phyloP scores from a whole-genome alignment of 1,139 yeast genomes.

The Protomyces arabidopsidicola region DNA sequence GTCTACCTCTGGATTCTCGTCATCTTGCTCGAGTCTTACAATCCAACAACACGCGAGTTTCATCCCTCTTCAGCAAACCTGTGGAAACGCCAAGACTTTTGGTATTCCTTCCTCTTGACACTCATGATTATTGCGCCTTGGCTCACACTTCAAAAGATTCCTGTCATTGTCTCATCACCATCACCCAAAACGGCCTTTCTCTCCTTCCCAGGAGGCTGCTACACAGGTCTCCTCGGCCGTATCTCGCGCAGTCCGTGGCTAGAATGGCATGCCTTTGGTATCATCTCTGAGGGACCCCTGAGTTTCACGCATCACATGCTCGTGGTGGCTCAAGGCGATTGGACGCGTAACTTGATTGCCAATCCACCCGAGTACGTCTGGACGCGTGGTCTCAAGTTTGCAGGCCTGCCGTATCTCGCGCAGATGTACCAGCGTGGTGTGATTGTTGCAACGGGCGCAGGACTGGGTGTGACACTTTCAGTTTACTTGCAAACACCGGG shows the following conservation, averaged over 20 bases:
- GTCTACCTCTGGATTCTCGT: constrained; percentile 22
- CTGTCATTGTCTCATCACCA: constrained; percentile 14
- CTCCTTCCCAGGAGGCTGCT: constrained; percentile 23
- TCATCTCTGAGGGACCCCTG: constrained; percentile 22
- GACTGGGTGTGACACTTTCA: constrained; percentile 23
- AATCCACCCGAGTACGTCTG: constrained; percentile 21
- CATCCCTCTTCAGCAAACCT: background rate
- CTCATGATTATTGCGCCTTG: constrained; percentile 23
- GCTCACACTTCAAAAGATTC: constrained; percentile 13
- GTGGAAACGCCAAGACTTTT: constrained; percentile 8
- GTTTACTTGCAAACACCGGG: constrained; percentile 20
- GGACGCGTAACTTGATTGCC: constrained; percentile 18
- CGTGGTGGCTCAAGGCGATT: constrained; percentile 24
- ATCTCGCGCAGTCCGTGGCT: constrained; percentile 22
- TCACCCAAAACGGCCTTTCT: constrained; percentile 22
- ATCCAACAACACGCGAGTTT: background rate
- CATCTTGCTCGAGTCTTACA: constrained; percentile 11
- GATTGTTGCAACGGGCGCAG: constrained; percentile 26
- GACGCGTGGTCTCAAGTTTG: constrained; percentile 23
- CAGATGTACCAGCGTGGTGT: constrained; percentile 24
- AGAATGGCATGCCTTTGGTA: constrained; percentile 24
- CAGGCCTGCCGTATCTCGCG: constrained; percentile 23
- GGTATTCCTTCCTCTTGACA: constrained; percentile 10
- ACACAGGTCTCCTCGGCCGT: constrained; percentile 20
- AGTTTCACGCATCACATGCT: constrained; percentile 25